phyloP scores from a whole-genome alignment of 257 asterid species.

The Solanum chilense region DNA sequence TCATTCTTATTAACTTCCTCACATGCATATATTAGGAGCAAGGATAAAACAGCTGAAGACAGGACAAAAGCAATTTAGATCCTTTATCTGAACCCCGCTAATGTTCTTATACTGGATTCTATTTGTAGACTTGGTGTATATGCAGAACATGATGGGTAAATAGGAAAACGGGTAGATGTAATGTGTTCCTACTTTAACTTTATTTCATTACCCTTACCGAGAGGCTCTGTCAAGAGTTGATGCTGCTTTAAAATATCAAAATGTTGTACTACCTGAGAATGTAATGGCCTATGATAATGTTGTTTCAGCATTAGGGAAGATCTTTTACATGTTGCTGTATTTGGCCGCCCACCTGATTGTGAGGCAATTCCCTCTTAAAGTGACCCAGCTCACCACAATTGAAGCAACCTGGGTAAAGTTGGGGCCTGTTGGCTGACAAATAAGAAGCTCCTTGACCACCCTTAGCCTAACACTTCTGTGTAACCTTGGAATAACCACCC shows the following conservation, averaged over 20 bases:
- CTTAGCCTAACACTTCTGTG: neutral
- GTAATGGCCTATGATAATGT: no score
- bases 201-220: no score
- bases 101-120: slow-evolving; percentile 54
- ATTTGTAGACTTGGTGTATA: slow-evolving; percentile 59
- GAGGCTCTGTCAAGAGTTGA: no score
- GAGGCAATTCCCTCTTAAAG: neutral
- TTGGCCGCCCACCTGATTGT: neutral
- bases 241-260: no score
- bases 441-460: neutral
- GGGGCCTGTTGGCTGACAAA: neutral
- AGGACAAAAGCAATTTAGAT: no score
- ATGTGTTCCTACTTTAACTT: no score
- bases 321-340: neutral
- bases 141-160: neutral
- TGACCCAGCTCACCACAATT: neutral
- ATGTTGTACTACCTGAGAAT: no score
- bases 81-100: neutral
- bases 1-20: no score
- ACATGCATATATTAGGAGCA: no score
- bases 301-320: no score
- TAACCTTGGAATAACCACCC: neutral
- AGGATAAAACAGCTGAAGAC: no score
- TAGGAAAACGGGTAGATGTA: no score
- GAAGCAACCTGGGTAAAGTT: neutral